Evolutionary conservation across 2,329 filamentous ascomycete genomes (phyloP), one percentile per base, ranked within the genome.

Genomic region (Sporothrix phasma): DNA sequence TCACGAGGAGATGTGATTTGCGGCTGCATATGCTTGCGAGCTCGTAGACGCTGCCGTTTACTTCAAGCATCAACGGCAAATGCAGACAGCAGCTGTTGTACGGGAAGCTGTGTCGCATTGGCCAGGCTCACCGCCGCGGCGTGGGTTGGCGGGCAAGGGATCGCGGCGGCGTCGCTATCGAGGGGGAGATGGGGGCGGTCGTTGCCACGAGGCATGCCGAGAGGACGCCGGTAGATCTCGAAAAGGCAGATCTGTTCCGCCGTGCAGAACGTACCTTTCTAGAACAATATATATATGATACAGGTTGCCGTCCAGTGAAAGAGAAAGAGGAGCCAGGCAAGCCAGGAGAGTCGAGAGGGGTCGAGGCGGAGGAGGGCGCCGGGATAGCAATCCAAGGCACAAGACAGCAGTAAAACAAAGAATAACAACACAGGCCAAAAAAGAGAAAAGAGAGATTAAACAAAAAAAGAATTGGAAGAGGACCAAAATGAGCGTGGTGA

Each of bases 211-310:
- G 31, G 51, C 31, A 15, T 24, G 51, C 39, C 31, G 39, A 31
- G 46, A 24, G 41, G 39, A 11, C 41, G 37, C 3, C 54, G 24
- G 24, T 13, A 22, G 22, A 22, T 31, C 13, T 29, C 22, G 17
- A 51, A 22, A 31, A 37, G 13, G 3, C 26, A 24, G 15, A 26
- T 22, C 7, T 26, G 29, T 39, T 39, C 24, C 31, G 17, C 31
- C 29, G 51, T 29, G 22, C 10, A 26, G 29, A 59, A 51, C 60
- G 61, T 66, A 68, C 65, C 66, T 68, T 67, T 67, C 65, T 66
- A 67, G 63, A 65, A 68, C 64, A 65, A 43, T 46, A 29, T 60
- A 67, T 64, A 68, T 67, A 68, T 68, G 66, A 62, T 68, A 68
- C 67, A 68, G 67, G 64, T 64, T 64, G 64, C 66, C 56, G 54